Base-by-base conservation (phyloP, 768 basidiomycete species). In the Leccinum olivaceopallidum region DNA sequence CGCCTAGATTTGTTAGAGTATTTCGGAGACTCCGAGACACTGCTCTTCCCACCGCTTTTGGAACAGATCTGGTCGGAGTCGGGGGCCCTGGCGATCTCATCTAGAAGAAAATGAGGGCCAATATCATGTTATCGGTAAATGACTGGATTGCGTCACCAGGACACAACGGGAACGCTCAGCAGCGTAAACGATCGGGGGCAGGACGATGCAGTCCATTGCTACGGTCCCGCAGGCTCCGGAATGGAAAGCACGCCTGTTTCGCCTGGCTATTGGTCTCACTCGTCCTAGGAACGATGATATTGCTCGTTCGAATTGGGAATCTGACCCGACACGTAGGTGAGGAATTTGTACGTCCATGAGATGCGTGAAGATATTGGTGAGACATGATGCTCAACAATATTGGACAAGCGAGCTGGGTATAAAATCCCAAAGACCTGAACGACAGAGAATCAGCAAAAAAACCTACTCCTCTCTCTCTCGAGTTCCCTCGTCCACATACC, bases 231-330 rank as follows among this genome's bases (percentile, higher is more conserved):
- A 71, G 60, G 64, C 53, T 50, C 54, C 55, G 60, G 63, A 73
- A 72, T 71, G 69, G 71, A 71, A 62, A 63, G 63, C 71, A 72
- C 66, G 71, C 69, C 66, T 57, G 56, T 54, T 64, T 66, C 67
- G 65, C 71, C 71, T 73, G 71, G 71, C 53, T 60, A 60, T 61
- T 55, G 18, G 56, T 70, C 65, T 54, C 54, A 34, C 50, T 69
- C 58, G 42, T 58, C 54, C 63, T 37, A 61, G 60, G 58, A 59
- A 57, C 48, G 57, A 62, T 61, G 56, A 62, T 71, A 51, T 53
- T 69, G 16, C 54, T 50, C 36, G 49, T 60, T 59, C 56, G 37
- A 65, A 69, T 69, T 58, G 56, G 67, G 59, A 58, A 73, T 73
- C 71, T 47, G 55, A 57, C 49, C 62, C 59, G 50, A 61, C 60